Evolutionary conservation across 768 basidiomycete genomes (phyloP), one percentile per base, ranked within the genome.

Genomic region (Xerocomellus intermedius): DNA sequence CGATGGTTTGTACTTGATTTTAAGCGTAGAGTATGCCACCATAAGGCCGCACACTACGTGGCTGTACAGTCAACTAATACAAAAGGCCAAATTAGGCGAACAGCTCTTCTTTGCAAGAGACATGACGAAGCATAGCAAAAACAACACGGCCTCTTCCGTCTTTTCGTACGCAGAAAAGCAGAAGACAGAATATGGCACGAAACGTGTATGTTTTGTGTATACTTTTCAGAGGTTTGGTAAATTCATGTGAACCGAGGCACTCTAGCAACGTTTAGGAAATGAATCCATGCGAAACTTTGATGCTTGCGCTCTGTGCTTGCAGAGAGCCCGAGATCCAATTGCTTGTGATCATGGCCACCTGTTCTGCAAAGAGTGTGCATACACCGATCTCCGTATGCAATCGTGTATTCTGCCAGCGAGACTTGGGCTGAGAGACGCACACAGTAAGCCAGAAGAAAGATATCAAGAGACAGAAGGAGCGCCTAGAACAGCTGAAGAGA

Each of bases 331-430:
- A 45, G 88, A 94, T 48, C 93, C 96, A 0, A 76, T 95, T 33
- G 82, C 87, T 12, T 98, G 97, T 64, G 63, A 74, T 21, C 82
- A 90, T 48, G 97, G 97, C 0, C 97, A 98, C 72, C 62, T 98
- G 22, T 98, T 94, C 70, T 99, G 97, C 79, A 92, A 89, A 68
- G 96, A 98, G 74, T 98, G 97, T 64, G 87, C 88, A 24, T 84
- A 94, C 56, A 83, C 87, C 2, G 91, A 95, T 66, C 82, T 96
- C 28, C 69, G 89, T 91, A 74, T 68, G 87, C 21, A 28, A 43
- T 48, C 33, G n/a, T 37, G 8, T 52, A 33, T 39, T 51, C 48
- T 16, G 13, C 51, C 50, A 50, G 58, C 24, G 52, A 38, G 44
- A 32, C 14, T 16, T 43, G 48, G 50, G 39, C 53, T 64, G 12